phyloP scores from a whole-genome alignment of 177 flowering plant genomes.

The Vitis hybrid region DNA sequence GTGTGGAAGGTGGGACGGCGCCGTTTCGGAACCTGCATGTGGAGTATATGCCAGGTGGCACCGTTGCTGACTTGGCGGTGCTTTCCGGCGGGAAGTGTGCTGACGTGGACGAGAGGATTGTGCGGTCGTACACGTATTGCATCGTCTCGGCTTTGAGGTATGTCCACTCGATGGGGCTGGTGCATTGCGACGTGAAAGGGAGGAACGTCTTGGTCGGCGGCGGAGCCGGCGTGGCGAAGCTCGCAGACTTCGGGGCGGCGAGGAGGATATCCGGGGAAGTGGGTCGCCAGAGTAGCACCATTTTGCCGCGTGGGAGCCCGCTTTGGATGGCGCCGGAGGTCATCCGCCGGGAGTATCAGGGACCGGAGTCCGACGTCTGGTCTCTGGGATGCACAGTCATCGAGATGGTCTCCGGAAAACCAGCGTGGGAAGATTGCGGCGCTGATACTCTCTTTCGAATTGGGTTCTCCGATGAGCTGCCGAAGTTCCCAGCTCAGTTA shows the following conservation, averaged over 20 bases:
- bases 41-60: slow-evolving; percentile 70
- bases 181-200: slow-evolving; percentile 85
- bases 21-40: slow-evolving; percentile 52
- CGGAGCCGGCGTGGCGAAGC: slow-evolving; percentile 39
- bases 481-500: slow-evolving; percentile 40
- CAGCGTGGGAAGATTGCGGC: slow-evolving; percentile 58
- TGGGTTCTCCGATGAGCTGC: slow-evolving; percentile 51
- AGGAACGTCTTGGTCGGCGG: slow-evolving; percentile 51
- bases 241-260: slow-evolving; percentile 89
- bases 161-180: slow-evolving; percentile 49
- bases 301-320: slow-evolving; percentile 62
- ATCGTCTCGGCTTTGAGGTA: slow-evolving; percentile 46
- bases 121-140: slow-evolving; percentile 45
- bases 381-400: slow-evolving; percentile 80
- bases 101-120: slow-evolving; percentile 33
- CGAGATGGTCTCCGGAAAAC: slow-evolving; percentile 73
- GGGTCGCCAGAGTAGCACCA: background rate
- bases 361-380: slow-evolving; percentile 77
- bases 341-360: slow-evolving; percentile 51
- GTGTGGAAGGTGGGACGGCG: slow-evolving; percentile 16
- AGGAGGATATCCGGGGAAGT: background rate
- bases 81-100: background rate
- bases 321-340: slow-evolving; percentile 97
- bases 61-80: slow-evolving; percentile 38
- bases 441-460: slow-evolving; percentile 40